These are phyloP conservation scores for Lactifluus piperatus DNA, from an alignment of 768 basidiomycete species.

Conservation along the genomic window DNA sequence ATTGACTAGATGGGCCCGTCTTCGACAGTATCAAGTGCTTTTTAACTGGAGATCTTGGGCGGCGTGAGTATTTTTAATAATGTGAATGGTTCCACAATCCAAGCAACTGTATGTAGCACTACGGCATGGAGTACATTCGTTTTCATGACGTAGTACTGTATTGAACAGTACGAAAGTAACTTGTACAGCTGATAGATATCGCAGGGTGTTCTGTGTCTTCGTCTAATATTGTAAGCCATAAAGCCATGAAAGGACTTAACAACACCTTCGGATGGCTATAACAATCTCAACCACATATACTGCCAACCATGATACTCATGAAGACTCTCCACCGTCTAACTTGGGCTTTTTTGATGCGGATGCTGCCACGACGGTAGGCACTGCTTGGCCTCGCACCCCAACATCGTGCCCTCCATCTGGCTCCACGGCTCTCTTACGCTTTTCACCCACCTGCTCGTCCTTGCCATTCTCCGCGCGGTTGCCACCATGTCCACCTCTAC, in stretches of 20 bases:
- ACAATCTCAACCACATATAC: neutral
- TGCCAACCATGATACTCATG: slow-evolving; percentile 4
- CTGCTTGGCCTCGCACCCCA: slow-evolving; percentile 53
- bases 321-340: slow-evolving; percentile 26
- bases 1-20: too few relatives aligned
- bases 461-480: slow-evolving; percentile 21
- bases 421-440: slow-evolving; percentile 68
- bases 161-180: neutral
- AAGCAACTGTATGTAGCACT: neutral
- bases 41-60: too few relatives aligned
- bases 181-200: neutral
- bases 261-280: slow-evolving; percentile 7
- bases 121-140: neutral
- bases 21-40: too few relatives aligned
- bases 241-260: slow-evolving; percentile 4
- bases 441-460: slow-evolving; percentile 52
- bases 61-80: neutral
- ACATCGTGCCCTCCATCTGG: slow-evolving; percentile 69
- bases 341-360: slow-evolving; percentile 34
- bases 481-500: slow-evolving; percentile 18
- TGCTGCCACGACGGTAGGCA: slow-evolving; percentile 35
- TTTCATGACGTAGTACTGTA: neutral
- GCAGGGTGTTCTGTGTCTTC: neutral
- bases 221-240: too few relatives aligned
- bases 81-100: neutral